Conservation (phyloP, 129 eudicot genomes). For the Ambrosia trifida region DNA sequence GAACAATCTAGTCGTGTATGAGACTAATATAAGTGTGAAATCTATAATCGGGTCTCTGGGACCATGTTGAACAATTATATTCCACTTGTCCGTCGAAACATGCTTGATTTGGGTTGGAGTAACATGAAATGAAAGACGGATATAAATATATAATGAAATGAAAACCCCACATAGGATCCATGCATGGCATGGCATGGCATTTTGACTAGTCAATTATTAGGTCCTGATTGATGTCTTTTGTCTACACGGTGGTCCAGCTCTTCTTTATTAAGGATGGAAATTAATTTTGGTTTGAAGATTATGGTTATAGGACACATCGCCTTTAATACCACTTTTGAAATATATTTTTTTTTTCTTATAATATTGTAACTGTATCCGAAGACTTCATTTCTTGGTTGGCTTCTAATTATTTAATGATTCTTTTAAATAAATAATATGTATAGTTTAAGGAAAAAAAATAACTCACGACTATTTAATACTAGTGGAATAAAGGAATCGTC, state of each 20-base stretch:
- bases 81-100: background rate
- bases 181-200: constrained; percentile 23
- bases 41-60: too few relatives aligned
- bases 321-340: constrained; percentile 21
- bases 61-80: too few relatives aligned
- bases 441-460: background rate
- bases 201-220: constrained; percentile 44
- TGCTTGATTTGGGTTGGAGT: background rate
- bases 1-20: too few relatives aligned
- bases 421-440: background rate
- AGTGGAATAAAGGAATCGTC: constrained; percentile 13
- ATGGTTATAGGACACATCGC: constrained; percentile 32
- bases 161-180: constrained; percentile 41
- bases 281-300: constrained; percentile 31
- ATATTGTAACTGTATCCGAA: background rate
- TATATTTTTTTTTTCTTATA: background rate
- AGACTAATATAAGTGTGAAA: too few relatives aligned
- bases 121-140: constrained; percentile 6
- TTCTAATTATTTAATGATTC: background rate
- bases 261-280: constrained; percentile 13
- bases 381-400: background rate
- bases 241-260: constrained; percentile 35
- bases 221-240: constrained; percentile 32
- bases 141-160: background rate
- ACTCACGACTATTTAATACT: background rate